A percentile compares a stretch with the other conserved stretches of the same genome.
Evolutionary conservation across 208 protist genomes (phyloP).

Genomic region (Angomonas ambiguus): DNA sequence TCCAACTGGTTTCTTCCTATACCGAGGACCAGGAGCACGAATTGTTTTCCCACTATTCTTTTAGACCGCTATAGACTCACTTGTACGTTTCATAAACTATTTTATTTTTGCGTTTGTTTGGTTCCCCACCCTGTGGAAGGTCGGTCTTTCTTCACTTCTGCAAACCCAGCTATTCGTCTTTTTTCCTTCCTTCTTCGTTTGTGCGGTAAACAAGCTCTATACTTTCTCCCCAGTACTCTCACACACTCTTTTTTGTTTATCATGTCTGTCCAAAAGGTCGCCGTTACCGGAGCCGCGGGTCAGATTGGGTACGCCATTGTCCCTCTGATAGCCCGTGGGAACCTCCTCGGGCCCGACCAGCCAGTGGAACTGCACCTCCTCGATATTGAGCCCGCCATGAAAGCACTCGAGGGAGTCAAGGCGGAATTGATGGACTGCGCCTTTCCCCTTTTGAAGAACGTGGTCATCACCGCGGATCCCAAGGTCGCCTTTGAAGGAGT

Average conservation of each 20-base stretch:
- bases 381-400: constrained; percentile 75
- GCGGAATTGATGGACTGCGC: constrained; percentile 94
- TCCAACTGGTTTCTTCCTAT: neutral
- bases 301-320: constrained; percentile 94
- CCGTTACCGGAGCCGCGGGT: constrained; percentile 95
- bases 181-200: neutral
- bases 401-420: constrained; percentile 75
- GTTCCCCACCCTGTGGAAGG: too few relatives aligned
- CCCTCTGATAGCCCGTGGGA: constrained; percentile 91
- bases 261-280: constrained; percentile 50
- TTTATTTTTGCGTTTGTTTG: neutral
- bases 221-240: constrained; percentile 8
- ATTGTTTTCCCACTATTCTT: neutral
- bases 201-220: neutral
- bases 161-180: neutral
- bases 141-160: too few relatives aligned
- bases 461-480: constrained; percentile 65
- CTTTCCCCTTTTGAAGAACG: constrained; percentile 85
- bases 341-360: constrained; percentile 86
- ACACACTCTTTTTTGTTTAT: neutral
- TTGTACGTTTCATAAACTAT: neutral
- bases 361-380: constrained; percentile 91
- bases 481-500: constrained; percentile 79
- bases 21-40: neutral
- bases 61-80: neutral